These are phyloP conservation scores for Boletus pseudo-olivaceus DNA, from an alignment of 768 basidiomycete genomes.

Conservation along the genomic window DNA sequence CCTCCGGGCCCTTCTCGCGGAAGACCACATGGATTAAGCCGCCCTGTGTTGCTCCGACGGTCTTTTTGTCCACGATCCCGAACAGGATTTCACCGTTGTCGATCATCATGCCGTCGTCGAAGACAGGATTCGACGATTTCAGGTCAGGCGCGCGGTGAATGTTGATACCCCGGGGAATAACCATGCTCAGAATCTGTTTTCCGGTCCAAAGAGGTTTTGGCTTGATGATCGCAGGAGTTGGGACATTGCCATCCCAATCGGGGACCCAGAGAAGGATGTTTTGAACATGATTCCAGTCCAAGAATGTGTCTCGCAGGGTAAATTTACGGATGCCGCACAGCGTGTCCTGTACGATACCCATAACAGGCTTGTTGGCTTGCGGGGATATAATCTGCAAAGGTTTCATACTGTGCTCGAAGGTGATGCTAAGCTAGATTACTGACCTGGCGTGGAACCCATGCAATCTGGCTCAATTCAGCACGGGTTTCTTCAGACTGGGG, in stretches of 20 bases:
- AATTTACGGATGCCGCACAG: slow-evolving; percentile 97
- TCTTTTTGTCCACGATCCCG: slow-evolving; percentile 97
- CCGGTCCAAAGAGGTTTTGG: slow-evolving; percentile 98
- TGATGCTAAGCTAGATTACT: slow-evolving; percentile 7
- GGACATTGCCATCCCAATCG: slow-evolving; percentile 93
- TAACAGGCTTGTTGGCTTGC: slow-evolving; percentile 99
- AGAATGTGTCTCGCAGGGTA: slow-evolving; percentile 90
- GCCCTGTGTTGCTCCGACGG: slow-evolving; percentile 93
- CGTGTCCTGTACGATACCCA: slow-evolving; percentile 99
- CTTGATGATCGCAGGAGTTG: slow-evolving; percentile 91
- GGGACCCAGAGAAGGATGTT: slow-evolving; percentile 98
- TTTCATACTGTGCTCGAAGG: neutral
- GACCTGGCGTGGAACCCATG: slow-evolving; percentile 97
- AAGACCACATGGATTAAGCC: slow-evolving; percentile 96
- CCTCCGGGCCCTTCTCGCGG: slow-evolving; percentile 95
- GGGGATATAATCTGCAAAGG: slow-evolving; percentile 87
- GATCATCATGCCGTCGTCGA: slow-evolving; percentile 92
- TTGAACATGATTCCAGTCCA: slow-evolving; percentile 95
- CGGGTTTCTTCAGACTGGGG: slow-evolving; percentile 98
- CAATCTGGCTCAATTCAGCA: slow-evolving; percentile 96
- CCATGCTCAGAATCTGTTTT: slow-evolving; percentile 91
- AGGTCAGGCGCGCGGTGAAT: slow-evolving; percentile 79
- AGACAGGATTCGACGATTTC: slow-evolving; percentile 73
- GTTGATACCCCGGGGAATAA: slow-evolving; percentile 94
- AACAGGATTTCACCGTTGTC: slow-evolving; percentile 96